These are phyloP conservation scores for Prosopis cineraria DNA, from an alignment of 306 rosid species.

Conservation along the genomic window DNA sequence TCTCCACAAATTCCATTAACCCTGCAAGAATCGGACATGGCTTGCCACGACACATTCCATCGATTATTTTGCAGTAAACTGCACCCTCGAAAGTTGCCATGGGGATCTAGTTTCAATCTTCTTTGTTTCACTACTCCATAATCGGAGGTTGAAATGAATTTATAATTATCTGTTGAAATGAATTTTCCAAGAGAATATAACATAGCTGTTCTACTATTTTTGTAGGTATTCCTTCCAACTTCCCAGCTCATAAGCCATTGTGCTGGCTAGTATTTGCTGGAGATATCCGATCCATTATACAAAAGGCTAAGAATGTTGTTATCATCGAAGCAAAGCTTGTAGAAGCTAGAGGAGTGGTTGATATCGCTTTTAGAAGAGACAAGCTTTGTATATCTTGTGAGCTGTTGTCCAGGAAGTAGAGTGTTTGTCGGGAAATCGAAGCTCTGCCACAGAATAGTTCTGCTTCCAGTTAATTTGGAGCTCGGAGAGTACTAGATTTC, in stretches of 20 bases:
- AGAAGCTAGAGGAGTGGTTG: constrained; percentile 29
- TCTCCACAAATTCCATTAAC: constrained; percentile 42
- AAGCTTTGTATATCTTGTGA: constrained; percentile 34
- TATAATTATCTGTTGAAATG: not conserved
- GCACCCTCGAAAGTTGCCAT: no score
- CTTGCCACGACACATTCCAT: constrained; percentile 45
- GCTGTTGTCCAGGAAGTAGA: constrained; percentile 44
- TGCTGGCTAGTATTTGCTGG: no score
- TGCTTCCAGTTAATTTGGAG: not conserved
- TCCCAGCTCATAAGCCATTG: constrained; percentile 5
- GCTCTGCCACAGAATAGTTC: no score
- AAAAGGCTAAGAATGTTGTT: no score
- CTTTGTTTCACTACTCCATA: not conserved
- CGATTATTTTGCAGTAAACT: no score
- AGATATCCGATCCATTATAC: no score
- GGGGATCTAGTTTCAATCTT: constrained; percentile 6
- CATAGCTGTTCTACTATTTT: constrained; percentile 3
- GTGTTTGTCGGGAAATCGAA: no score
- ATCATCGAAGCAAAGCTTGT: no score
- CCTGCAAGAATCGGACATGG: not conserved
- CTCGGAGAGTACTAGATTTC: constrained; percentile 31
- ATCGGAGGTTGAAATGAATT: not conserved
- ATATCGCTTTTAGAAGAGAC: constrained; percentile 38
- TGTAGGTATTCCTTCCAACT: constrained; percentile 1
- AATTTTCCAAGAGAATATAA: not conserved